Base-by-base conservation (phyloP, 352 stramenopile genomes). In the Pythium rishiriense region DNA sequence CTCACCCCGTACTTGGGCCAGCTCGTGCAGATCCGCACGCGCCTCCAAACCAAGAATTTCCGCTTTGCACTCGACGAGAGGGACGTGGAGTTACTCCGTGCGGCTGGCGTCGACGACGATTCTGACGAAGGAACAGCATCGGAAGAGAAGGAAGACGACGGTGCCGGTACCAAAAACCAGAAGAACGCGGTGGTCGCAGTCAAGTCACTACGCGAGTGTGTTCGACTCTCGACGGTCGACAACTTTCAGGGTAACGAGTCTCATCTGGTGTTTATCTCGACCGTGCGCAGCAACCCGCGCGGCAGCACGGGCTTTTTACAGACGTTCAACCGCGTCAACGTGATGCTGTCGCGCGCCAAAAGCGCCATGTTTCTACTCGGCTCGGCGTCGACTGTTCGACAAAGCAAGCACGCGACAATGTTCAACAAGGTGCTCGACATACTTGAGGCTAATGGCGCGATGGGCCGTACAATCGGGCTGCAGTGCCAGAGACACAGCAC, bases 1-100 rank as follows among this genome's bases (percentile, higher is more conserved):
- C 62, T 97, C 22, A 96, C 88, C 24, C 87, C 88, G 39, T 97
- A 96, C 42, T 64, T 96, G 43, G 83, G 86, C 10, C 88, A 97
- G 66, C 66, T 96, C 3, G 64, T 90, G 25, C 73, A 74, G 43
- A 76, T 94, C 33, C 72, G 85, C 22, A 58, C 67, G 17, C 56
- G 71, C 1, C 69, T 95, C 19, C 50, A 73, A 14, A 31, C 53
- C n/a, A 70, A 81, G 41, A 61, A 58, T 15, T 47, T 66, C 21
- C 59, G 50, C 21, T 48, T 50, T 37, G 51, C 53, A 24, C 54
- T 81, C 24, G 70, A 85, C 29, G 37, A 74, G 15, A 68, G 73
- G 31, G 74, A 81, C 50, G 72, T 91, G 22, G 67, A 81, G 0
- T 29, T 15, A 19, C 28, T 66, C 37, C 81, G 78, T 21, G 26